Evolutionary conservation across 805 yeast species (phyloP).

Genomic region (Pichia eremophila): DNA sequence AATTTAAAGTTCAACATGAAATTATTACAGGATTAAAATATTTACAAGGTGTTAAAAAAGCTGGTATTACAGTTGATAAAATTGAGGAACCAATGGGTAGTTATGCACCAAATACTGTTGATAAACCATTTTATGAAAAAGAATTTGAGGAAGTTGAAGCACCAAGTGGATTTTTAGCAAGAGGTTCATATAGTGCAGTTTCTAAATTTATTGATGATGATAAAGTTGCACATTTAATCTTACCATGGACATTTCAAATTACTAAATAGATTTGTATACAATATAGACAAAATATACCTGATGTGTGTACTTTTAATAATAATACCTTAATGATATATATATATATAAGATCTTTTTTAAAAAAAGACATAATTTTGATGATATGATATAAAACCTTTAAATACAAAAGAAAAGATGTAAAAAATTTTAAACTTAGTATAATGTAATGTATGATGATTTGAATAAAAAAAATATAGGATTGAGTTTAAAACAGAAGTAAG

Average conservation of each 20-base stretch:
- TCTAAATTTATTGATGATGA: slow-evolving; percentile 87
- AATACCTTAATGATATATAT: too few species aligned
- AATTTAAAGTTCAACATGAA: slow-evolving; percentile 72
- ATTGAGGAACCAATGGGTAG: slow-evolving; percentile 84
- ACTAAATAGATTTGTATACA: slow-evolving; percentile 33
- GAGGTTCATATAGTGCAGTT: slow-evolving; percentile 76
- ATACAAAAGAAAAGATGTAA: background rate
- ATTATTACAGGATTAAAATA: slow-evolving; percentile 86
- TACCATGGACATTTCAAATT: slow-evolving; percentile 83
- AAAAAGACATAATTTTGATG: too few species aligned
- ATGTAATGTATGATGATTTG: background rate
- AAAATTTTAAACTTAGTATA: background rate
- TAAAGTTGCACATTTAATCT: slow-evolving; percentile 55
- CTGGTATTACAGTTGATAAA: slow-evolving; percentile 82
- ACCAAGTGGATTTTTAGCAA: slow-evolving; percentile 80
- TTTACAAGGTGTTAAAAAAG: slow-evolving; percentile 74
- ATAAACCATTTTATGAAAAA: slow-evolving; percentile 68
- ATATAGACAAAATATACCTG: background rate
- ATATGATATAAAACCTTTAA: too few species aligned
- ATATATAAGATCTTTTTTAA: too few species aligned
- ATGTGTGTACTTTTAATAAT: too few species aligned
- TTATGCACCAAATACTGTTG: slow-evolving; percentile 79
- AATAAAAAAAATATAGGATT: background rate
- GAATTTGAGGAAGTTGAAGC: slow-evolving; percentile 74
- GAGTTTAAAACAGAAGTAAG: background rate